A percentile compares a stretch with the other conserved stretches of the same genome.
Conservation (phyloP, 2,329 filamentous ascomycete species). For the Penicillium griseofulvum region DNA sequence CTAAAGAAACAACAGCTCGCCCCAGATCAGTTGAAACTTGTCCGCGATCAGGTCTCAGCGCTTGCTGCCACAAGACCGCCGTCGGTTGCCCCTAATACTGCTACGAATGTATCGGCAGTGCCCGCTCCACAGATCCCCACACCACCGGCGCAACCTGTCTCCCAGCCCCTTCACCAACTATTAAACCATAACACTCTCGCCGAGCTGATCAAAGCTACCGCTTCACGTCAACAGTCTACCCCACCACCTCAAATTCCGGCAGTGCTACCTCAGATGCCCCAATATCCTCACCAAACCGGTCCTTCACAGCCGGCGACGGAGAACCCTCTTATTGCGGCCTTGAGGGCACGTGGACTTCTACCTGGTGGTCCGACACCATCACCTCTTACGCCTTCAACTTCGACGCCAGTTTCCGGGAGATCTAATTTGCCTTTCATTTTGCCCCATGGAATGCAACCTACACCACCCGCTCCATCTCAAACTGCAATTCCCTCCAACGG, state of each 20-base stretch:
- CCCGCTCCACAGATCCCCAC: conserved; percentile 42
- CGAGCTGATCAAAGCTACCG: conserved; percentile 46
- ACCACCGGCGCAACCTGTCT: conserved; percentile 35
- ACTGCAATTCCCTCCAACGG: conserved; percentile 26
- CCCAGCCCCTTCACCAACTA: conserved; percentile 37
- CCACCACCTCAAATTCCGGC: conserved; percentile 49
- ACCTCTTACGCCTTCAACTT: conserved; percentile 34
- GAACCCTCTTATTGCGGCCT: conserved; percentile 62
- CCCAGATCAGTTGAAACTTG: conserved; percentile 76
- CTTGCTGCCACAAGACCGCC: conserved; percentile 53
- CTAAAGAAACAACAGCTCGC: conserved; percentile 75
- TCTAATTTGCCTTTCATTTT: conserved; percentile 42
- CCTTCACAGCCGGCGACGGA: conserved; percentile 55
- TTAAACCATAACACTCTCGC: conserved; percentile 46
- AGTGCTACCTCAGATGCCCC: conserved; percentile 54
- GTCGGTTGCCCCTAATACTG: conserved; percentile 15
- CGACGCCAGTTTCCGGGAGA: conserved; percentile 37
- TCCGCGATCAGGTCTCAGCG: conserved; percentile 80
- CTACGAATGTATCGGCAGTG: conserved; percentile 31
- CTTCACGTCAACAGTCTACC: conserved; percentile 39
- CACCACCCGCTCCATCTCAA: conserved; percentile 38
- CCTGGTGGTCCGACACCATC: conserved; percentile 47
- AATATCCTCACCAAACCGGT: conserved; percentile 56
- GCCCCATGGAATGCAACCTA: conserved; percentile 36
- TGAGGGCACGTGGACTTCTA: conserved; percentile 68